Conservation (phyloP, 1,284 basidiomycete genomes). For the Coriolopsis trogii region DNA sequence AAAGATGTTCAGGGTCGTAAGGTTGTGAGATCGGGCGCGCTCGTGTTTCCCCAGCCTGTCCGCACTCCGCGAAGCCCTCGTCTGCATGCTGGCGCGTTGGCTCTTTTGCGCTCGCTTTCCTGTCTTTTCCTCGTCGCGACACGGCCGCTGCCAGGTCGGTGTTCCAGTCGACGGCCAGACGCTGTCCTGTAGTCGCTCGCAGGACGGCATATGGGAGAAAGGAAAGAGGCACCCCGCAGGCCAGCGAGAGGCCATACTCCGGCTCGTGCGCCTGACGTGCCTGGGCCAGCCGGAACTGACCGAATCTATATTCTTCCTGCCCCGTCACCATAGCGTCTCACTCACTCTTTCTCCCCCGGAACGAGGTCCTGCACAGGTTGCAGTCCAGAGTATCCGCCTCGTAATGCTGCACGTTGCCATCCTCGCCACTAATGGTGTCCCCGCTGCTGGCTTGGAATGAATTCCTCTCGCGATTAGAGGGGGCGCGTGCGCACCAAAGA, state of each 20-base stretch:
- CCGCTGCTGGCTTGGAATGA: conserved; percentile 1
- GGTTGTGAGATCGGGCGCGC: conserved; percentile 19
- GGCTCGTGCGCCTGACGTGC: conserved; percentile 7
- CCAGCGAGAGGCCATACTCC: background rate
- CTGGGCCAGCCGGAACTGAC: conserved; percentile 6
- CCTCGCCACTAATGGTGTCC: conserved; percentile 1
- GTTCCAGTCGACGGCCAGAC: too few relatives aligned
- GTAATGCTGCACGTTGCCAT: conserved; percentile 17
- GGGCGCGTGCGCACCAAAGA: conserved; percentile 12
- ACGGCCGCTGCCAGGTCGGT: background rate
- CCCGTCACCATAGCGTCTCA: conserved; percentile 5
- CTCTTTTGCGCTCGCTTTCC: conserved; percentile 9
- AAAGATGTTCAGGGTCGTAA: conserved; percentile 21
- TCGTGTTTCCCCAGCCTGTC: conserved; percentile 13
- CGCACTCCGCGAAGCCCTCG: conserved; percentile 22
- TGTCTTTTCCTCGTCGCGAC: background rate
- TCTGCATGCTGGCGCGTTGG: conserved; percentile 5
- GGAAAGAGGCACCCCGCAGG: background rate
- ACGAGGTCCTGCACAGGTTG: conserved; percentile 1
- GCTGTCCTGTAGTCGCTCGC: background rate
- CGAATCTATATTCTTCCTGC: conserved; percentile 1
- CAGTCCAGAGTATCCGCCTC: background rate
- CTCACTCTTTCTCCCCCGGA: too few relatives aligned
- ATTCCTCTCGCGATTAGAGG: conserved; percentile 10
- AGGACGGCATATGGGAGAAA: background rate